Evolutionary conservation across 106 monocot species (phyloP), one percentile per base, ranked within the genome.

Genomic region (Platanthera zijinensis): DNA sequence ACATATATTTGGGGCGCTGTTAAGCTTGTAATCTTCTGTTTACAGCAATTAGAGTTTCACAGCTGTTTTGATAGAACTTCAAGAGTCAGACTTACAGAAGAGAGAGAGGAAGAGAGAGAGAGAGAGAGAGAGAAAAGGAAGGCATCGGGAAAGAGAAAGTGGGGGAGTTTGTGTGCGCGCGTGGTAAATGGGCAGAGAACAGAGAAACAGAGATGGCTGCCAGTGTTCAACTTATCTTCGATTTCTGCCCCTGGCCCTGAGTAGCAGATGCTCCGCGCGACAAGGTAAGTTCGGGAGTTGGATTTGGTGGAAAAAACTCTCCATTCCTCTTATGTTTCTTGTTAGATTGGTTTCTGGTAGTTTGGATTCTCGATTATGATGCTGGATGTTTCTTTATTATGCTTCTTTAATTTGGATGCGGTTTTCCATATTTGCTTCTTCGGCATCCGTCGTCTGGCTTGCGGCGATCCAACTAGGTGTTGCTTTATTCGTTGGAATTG

Each of bases 1-100:
- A 8, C 64, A 64, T 8, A 64, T 8, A 9, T 21, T 64, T 64
- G 64, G 1, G 28, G 64, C 10, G 50, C 19, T 69, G 69, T 19
- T 50, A 70, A 49, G 72, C 50, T 72, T 72, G 72, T 50, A 72
- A 72, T 72, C 72, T 72, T 72, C 72, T 50, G 72, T 72, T 72
- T 49, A 72, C 39, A 8, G 51, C 49, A 72, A 51, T 69, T 71
- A 71, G 1, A 49, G 48, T 71, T 62, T 21, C 22, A 4, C 48
- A 21, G 50, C 14, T 50, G 49, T 49, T 50, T 22, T 7, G 15
- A 51, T 11, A 17, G 12, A 70, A 47, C 6, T 8, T 63, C n/a
- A 14, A 25, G 25, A 25, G 25, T 25, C 57, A 57, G n/a, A 57
- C 8, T 6, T 1, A 59, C 59, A 59, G 59, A 13, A 54, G 62